Percentiles rank a stretch among this genome's conserved stretches.
These are phyloP conservation scores for Rosa chinensis DNA, from an alignment of 306 rosid species.

Conservation along the genomic window DNA sequence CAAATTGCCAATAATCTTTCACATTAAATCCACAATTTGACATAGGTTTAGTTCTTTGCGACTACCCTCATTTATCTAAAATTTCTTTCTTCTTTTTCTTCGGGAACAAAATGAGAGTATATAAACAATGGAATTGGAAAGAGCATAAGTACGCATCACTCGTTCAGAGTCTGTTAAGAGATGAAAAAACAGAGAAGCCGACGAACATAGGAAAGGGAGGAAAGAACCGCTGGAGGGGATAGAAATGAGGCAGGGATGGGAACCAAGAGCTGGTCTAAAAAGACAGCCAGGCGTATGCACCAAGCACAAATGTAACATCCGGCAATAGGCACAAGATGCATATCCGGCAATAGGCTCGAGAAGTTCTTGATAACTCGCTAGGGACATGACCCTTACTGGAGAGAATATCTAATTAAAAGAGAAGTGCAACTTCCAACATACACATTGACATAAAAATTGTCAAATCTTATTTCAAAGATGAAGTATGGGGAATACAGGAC, in stretches of 20 bases:
- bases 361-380: background rate
- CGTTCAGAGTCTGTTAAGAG: background rate
- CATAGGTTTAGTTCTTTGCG: background rate
- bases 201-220: background rate
- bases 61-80: no score
- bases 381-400: background rate
- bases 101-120: background rate
- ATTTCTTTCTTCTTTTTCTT: background rate
- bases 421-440: background rate
- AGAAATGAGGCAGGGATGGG: background rate
- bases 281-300: background rate
- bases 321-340: background rate
- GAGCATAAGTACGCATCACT: no score
- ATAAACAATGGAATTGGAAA: no score
- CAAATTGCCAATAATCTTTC: background rate
- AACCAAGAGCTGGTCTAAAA: background rate
- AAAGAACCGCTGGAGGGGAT: background rate
- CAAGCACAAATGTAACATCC: background rate
- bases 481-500: conserved; percentile 39
- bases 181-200: background rate
- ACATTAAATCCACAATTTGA: background rate
- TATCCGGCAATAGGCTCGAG: background rate
- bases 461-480: conserved; percentile 41
- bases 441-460: conserved; percentile 31
- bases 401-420: background rate